Evolutionary conservation across 768 basidiomycete species (phyloP).

Genomic region (Sarcodon aspratus): DNA sequence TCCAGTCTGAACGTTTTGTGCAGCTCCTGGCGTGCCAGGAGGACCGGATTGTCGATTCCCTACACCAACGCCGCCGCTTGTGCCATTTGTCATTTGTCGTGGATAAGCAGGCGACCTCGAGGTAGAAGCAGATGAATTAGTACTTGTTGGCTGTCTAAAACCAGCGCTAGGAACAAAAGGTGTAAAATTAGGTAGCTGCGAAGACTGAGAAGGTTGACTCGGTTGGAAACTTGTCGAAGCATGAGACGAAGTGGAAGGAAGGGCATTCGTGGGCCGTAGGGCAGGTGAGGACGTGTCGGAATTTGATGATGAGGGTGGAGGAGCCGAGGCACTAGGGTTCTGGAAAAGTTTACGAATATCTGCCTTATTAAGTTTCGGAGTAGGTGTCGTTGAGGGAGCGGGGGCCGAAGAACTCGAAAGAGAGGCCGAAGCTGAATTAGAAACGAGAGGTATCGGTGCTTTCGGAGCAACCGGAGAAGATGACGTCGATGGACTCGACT

Average conservation of each 20-base stretch:
- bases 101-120: constrained; percentile 61
- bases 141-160: constrained; percentile 10
- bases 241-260: constrained; percentile 34
- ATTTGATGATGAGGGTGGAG: constrained; percentile 16
- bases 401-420: constrained; percentile 18
- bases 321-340: constrained; percentile 20
- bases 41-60: constrained; percentile 33
- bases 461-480: constrained; percentile 5
- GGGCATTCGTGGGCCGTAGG: constrained; percentile 46
- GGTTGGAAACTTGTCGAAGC: constrained; percentile 15
- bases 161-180: constrained; percentile 4
- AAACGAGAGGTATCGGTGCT: constrained; percentile 1
- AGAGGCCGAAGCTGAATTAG: constrained; percentile 8
- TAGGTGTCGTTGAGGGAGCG: constrained; percentile 15
- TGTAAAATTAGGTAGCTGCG: constrained; percentile 4
- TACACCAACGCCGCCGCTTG: constrained; percentile 35
- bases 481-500: constrained; percentile 19
- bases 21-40: constrained; percentile 27
- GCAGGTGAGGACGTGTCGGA: constrained; percentile 39
- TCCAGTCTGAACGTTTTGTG: constrained; percentile 31
- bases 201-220: constrained; percentile 25
- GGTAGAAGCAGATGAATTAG: constrained; percentile 2
- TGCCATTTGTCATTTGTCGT: constrained; percentile 53
- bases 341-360: constrained; percentile 58
- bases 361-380: constrained; percentile 22